Percentiles rank a stretch among this genome's conserved stretches.
Conservation (phyloP, 2,329 filamentous ascomycete species). For the Cordyceps fumosorosea region DNA sequence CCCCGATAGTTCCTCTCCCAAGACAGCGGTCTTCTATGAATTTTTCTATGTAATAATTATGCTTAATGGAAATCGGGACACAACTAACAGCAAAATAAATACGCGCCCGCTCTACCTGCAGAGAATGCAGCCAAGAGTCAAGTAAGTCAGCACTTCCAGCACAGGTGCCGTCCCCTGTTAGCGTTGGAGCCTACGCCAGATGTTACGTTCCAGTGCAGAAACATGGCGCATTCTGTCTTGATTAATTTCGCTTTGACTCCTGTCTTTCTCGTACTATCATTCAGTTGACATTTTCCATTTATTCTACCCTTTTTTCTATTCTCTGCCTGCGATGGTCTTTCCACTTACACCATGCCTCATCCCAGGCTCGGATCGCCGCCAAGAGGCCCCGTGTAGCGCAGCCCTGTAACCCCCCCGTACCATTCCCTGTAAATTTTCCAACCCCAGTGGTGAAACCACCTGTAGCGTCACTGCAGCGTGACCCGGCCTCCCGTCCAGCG, state of each 20-base stretch:
- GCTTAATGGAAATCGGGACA: too few relatives aligned
- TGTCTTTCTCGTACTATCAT: neutral
- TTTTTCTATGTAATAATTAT: too few relatives aligned
- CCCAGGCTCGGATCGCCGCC: neutral
- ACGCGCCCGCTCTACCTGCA: neutral
- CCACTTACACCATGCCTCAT: neutral
- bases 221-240: neutral
- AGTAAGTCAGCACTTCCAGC: neutral
- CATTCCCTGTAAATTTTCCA: neutral
- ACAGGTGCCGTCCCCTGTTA: neutral
- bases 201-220: slow-evolving; percentile 11
- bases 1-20: too few relatives aligned
- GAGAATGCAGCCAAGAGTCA: neutral
- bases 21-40: too few relatives aligned
- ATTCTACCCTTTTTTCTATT: neutral
- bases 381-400: neutral
- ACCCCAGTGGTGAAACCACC: neutral
- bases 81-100: neutral
- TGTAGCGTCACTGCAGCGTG: neutral
- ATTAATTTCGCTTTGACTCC: neutral
- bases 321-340: neutral
- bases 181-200: neutral
- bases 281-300: too few relatives aligned
- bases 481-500: neutral
- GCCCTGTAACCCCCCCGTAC: too few relatives aligned